These are phyloP conservation scores for Carex littledalei DNA, from an alignment of 176 grass and related monocot species.

Conservation along the genomic window DNA sequence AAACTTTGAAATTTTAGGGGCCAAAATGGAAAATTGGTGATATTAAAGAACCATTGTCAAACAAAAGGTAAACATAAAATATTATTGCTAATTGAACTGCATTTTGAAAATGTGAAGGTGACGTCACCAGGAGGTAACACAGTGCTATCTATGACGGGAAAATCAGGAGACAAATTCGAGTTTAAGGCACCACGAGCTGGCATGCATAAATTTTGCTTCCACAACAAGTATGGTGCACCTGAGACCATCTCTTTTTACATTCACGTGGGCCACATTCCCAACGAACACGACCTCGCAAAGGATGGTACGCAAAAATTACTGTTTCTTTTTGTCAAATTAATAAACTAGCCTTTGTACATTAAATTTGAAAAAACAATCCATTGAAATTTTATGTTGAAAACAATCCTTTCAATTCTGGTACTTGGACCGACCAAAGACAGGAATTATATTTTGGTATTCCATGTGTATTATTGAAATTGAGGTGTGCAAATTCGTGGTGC, in stretches of 20 bases:
- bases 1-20: background rate
- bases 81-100: background rate
- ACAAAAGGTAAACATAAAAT: background rate
- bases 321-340: background rate
- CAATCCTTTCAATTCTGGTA: background rate
- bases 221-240: conserved; percentile 81
- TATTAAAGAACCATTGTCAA: background rate
- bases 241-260: conserved; percentile 99
- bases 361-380: background rate
- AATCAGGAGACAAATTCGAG: conserved; percentile 95
- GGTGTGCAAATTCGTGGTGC: background rate
- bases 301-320: conserved; percentile 50
- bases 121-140: conserved; percentile 75
- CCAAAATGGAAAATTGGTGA: background rate
- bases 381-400: background rate
- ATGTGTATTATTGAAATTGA: background rate
- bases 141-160: conserved; percentile 63
- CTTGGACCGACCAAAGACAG: background rate
- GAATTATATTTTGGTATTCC: background rate
- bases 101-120: conserved; percentile 37
- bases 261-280: conserved; percentile 97
- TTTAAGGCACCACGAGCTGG: conserved; percentile 90
- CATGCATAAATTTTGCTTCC: conserved; percentile 98
- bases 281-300: conserved; percentile 90
- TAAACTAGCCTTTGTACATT: background rate